These are phyloP conservation scores for Trypethelium eluteriae DNA, from an alignment of 495 filamentous ascomycete genomes.

Conservation along the genomic window DNA sequence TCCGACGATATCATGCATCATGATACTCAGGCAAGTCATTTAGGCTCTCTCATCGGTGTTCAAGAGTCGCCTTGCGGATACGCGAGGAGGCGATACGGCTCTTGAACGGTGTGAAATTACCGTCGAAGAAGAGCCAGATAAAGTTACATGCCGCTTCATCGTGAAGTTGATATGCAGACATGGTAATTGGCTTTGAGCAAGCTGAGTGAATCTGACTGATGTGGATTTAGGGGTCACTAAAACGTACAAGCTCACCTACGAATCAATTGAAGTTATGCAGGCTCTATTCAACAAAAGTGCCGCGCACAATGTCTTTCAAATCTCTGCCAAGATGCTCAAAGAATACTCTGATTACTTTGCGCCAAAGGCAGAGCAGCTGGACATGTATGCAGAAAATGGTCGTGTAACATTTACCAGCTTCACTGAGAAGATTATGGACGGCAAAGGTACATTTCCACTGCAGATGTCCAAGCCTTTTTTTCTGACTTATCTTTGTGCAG, in stretches of 20 bases:
- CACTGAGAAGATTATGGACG: constrained; percentile 79
- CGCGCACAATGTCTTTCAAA: constrained; percentile 69
- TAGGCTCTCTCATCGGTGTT: constrained; percentile 71
- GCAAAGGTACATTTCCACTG: constrained; percentile 53
- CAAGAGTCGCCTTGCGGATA: constrained; percentile 52
- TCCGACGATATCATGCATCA: no score
- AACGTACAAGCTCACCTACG: constrained; percentile 86
- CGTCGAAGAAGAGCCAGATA: constrained; percentile 63
- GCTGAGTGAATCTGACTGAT: not conserved
- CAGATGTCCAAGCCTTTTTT: constrained; percentile 28
- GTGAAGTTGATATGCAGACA: constrained; percentile 80
- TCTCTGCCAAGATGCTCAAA: constrained; percentile 63
- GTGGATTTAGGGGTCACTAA: constrained; percentile 66
- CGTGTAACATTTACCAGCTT: constrained; percentile 83
- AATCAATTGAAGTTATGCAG: constrained; percentile 70
- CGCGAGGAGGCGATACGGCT: constrained; percentile 62
- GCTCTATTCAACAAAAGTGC: constrained; percentile 71
- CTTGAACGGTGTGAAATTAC: constrained; percentile 83
- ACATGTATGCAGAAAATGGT: constrained; percentile 68
- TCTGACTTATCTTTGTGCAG: constrained; percentile 29
- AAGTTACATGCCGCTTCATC: constrained; percentile 68
- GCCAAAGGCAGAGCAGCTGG: constrained; percentile 80
- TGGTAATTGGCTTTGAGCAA: constrained; percentile 43
- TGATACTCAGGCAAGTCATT: not conserved
- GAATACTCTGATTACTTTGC: constrained; percentile 91